Evolutionary conservation across 805 yeast species (phyloP).

Genomic region (Candida maris): DNA sequence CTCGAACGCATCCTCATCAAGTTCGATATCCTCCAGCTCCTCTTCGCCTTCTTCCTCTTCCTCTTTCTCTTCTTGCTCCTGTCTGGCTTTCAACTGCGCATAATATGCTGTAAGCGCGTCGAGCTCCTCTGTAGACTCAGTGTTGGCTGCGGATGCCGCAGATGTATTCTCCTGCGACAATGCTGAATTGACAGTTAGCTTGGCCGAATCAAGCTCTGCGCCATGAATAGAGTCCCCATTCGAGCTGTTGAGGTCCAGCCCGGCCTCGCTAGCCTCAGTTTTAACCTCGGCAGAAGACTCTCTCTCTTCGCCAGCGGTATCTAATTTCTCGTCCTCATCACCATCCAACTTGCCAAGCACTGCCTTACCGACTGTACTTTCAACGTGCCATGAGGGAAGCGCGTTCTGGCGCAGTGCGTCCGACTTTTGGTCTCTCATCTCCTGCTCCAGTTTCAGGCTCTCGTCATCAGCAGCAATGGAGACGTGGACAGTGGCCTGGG

Average conservation of each 20-base stretch:
- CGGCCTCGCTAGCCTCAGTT: conserved; percentile 10
- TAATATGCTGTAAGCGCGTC: conserved; percentile 73
- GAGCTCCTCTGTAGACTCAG: conserved; percentile 61
- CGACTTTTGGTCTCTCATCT: conserved; percentile 63
- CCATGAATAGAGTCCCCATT: neutral
- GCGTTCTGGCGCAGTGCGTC: conserved; percentile 85
- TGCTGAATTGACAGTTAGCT: conserved; percentile 4
- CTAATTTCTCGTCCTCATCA: conserved; percentile 34
- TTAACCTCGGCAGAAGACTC: conserved; percentile 10
- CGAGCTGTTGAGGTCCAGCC: conserved; percentile 1
- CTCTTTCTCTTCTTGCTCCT: conserved; percentile 57
- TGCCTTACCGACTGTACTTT: conserved; percentile 79
- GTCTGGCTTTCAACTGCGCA: conserved; percentile 69
- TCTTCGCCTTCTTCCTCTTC: conserved; percentile 47
- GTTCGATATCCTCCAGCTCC: conserved; percentile 35
- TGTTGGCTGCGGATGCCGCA: conserved; percentile 11
- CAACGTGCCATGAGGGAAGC: conserved; percentile 93
- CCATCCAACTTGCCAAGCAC: conserved; percentile 54
- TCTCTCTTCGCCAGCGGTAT: conserved; percentile 8
- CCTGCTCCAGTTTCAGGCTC: conserved; percentile 56
- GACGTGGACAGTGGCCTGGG: conserved; percentile 86
- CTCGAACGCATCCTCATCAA: conserved; percentile 13
- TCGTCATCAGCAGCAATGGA: conserved; percentile 87
- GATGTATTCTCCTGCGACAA: conserved; percentile 5
- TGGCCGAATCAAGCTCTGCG: conserved; percentile 4